phyloP scores from a whole-genome alignment of 345 rosid genomes.

The Gossypium longicalyx region DNA sequence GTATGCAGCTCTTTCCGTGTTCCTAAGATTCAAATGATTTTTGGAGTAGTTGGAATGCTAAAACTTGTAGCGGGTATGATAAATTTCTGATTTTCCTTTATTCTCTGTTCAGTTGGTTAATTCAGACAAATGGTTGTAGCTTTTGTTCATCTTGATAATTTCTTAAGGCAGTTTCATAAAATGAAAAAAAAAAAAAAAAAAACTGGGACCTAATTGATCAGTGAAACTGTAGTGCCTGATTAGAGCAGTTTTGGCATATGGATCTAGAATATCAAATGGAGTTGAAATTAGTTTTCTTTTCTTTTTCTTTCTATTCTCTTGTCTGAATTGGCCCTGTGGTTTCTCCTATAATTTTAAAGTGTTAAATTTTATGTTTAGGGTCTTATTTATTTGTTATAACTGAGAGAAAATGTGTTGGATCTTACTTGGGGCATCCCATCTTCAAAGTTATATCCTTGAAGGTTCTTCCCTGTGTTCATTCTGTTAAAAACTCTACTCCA shows the following conservation, averaged over 20 bases:
- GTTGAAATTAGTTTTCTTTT: neutral
- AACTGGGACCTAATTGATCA: neutral
- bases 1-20: conserved; percentile 65
- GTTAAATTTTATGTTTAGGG: conserved; percentile 36
- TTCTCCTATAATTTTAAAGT: neutral
- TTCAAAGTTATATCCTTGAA: conserved; percentile 71
- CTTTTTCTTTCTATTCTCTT: neutral
- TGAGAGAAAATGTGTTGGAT: conserved; percentile 70
- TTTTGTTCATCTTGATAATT: neutral
- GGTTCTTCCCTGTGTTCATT: conserved; percentile 82
- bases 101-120: neutral
- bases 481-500: conserved; percentile 55
- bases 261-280: neutral
- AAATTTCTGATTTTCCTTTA: neutral
- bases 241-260: neutral
- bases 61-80: conserved; percentile 76
- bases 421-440: conserved; percentile 77
- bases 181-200: neutral
- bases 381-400: conserved; percentile 76
- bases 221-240: neutral
- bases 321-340: neutral
- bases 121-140: neutral
- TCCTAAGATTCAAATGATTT: conserved; percentile 68
- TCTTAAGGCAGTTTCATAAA: neutral
- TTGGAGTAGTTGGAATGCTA: conserved; percentile 82